Percentiles rank a stretch among this genome's conserved stretches.
These are phyloP conservation scores for Jacaranda copaia DNA, from an alignment of 257 asterid species.

Conservation along the genomic window DNA sequence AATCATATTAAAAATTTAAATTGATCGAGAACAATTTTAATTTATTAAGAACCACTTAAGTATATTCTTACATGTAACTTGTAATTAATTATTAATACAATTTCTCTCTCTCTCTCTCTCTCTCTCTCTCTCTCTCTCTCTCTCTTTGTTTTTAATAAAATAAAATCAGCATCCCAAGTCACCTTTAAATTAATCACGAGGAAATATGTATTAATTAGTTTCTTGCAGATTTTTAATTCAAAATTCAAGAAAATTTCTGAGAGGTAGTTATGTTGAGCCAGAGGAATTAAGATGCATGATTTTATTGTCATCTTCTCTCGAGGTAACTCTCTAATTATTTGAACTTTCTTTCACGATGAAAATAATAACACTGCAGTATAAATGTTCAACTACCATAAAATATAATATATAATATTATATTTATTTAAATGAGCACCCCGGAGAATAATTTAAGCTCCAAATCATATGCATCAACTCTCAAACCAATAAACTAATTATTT, in stretches of 20 bases:
- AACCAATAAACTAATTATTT: conserved; percentile 1
- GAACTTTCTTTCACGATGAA: conserved; percentile 32
- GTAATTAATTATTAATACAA: too few relatives aligned
- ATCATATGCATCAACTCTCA: conserved; percentile 22
- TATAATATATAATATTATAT: neutral
- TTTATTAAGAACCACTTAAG: too few relatives aligned
- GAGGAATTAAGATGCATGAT: neutral
- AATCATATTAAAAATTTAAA: too few relatives aligned
- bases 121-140: too few relatives aligned
- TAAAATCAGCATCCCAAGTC: too few relatives aligned
- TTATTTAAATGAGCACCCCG: conserved; percentile 18
- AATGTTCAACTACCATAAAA: conserved; percentile 34
- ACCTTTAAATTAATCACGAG: too few relatives aligned
- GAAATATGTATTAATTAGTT: too few relatives aligned
- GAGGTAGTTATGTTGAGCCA: neutral
- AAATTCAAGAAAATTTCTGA: neutral
- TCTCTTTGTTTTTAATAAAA: too few relatives aligned
- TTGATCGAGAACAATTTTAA: too few relatives aligned
- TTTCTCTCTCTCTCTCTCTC: too few relatives aligned
- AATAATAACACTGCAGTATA: conserved; percentile 8
- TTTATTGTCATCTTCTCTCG: conserved; percentile 36
- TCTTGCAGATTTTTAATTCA: neutral
- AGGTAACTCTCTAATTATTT: conserved; percentile 33
- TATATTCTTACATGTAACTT: too few relatives aligned
- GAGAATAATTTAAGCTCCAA: conserved; percentile 31